Evolutionary conservation across 129 eudicot species (phyloP), one percentile per base, ranked within the genome.

Genomic region (Deinandra increscens): DNA sequence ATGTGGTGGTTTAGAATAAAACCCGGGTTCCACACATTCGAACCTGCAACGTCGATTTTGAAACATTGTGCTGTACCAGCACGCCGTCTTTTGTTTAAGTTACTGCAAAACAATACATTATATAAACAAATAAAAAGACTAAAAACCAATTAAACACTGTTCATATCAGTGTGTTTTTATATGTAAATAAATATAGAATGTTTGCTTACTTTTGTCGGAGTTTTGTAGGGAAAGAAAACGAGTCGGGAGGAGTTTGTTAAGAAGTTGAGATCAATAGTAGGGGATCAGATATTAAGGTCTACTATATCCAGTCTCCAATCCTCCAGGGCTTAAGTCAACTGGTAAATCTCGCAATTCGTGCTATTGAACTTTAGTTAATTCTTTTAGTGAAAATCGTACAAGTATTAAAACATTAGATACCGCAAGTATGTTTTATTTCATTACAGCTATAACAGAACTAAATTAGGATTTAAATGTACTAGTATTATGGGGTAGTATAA

Each of bases 201-300:
- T 18, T 11, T 37, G 34, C 56, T 70, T 26, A 39, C 60, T 48
- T 51, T 13, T 75, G 43, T 63, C 73, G 19, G 49, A 56, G 22
- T 67, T 60, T 18, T 75, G 18, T 31, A 87, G 95, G 76, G 53
- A 37, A 84, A 82, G 82, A 74, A 70, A 71, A 80, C 80, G 1
- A 84, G 70, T 14, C 76, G 95, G 53, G 90, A 87, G 34, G 83
- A 78, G 29, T 87, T 87, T 54, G 76, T 87, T 36, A 84, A 45
- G 39, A 80, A 76, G 80, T 64, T 87, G 80, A 84, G 95, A 72
- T 20, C 64, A 31, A 84, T 87, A 55, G 87, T 78, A 44, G 95
- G 95, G 12, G 95, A 87, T 69, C 61, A 64, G 72, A 70, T 82
- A 55, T 77, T 87, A 78, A 82, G 78, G 80, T 70, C 90, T 41